Base-by-base conservation (phyloP, 2,329 filamentous ascomycete genomes). In the Hirsutella minnesotensis region DNA sequence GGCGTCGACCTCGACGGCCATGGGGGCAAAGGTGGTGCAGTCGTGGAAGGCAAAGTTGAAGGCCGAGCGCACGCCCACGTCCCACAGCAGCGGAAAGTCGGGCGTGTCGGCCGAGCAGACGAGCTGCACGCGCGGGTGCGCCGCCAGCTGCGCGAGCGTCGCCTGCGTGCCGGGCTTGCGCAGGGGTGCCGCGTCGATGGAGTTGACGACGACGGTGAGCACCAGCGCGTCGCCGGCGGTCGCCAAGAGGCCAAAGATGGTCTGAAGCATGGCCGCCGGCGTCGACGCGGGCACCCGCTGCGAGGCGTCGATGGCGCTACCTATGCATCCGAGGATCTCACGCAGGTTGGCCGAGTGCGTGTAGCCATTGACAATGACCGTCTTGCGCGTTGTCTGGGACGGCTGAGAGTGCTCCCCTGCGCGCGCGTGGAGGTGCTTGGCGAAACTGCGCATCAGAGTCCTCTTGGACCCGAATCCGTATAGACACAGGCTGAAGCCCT, bases 401-500 rank as follows among this genome's bases (percentile, higher is more conserved):
- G 3, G 19, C 19, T 21, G n/a, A 9, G 62, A 58, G 12, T 64
- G 56, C 2, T 49, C 45, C 15, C 52, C 56, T 31, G 45, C 46
- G 8, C 48, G 48, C 19, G 59, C 61, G 41, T 71, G 62, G 54
- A 86, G 77, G 59, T 86, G 77, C 44, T 77, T 74, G 1, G 86
- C 88, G 58, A 95, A 94, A 36, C 75, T 71, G 46, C 81, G 77
- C 9, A 90, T 69, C 1, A 96, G 73, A 3, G 69, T 65, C 29
- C 85, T 74, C 62, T 98, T 98, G 3, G 88, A 94, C 1, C 92
- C 92, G 58, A 87, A 94, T 24, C 92, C 92, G 58, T 94, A 95
- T 0, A 95, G 66, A 57, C 92, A 95, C 41, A 96, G 69, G 54
- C 86, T 88, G 68, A 95, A 96, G 19, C 81, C 80, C 58, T 95